These are phyloP conservation scores for Capsicum pubescens DNA, from an alignment of 257 asterid species.

Conservation along the genomic window DNA sequence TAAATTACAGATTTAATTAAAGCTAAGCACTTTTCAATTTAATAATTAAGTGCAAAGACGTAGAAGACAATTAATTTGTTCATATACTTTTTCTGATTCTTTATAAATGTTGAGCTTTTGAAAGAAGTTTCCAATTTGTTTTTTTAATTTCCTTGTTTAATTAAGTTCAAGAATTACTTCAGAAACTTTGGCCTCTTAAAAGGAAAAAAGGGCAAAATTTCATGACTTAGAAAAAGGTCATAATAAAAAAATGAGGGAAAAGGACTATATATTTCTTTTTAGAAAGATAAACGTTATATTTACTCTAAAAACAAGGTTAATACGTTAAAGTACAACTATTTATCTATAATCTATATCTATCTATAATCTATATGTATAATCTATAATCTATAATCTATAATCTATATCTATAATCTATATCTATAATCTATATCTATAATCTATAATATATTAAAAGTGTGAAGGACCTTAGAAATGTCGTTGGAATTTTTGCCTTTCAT, in stretches of 20 bases:
- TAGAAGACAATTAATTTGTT: not conserved
- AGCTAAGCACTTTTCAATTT: not conserved
- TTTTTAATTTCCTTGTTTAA: not conserved
- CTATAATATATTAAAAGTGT: too few species aligned
- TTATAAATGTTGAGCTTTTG: not conserved
- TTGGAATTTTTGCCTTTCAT: too few species aligned
- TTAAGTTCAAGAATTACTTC: not conserved
- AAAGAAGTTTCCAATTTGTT: not conserved
- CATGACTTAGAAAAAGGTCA: not conserved
- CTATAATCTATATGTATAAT: too few species aligned
- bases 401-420: too few species aligned
- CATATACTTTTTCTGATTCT: not conserved
- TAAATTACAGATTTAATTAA: not conserved
- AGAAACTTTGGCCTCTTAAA: slow-evolving; percentile 20
- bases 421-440: too few species aligned
- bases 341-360: too few species aligned
- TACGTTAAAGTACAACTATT: slow-evolving; percentile 17
- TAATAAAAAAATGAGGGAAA: not conserved
- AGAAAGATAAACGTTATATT: not conserved
- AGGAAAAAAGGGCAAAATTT: slow-evolving; percentile 5
- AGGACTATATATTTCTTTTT: not conserved
- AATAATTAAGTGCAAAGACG: not conserved
- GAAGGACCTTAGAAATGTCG: too few species aligned
- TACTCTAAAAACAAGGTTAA: not conserved
- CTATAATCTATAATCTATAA: too few species aligned